Conservation (phyloP, 129 eudicot genomes). For the Apium graveolens region DNA sequence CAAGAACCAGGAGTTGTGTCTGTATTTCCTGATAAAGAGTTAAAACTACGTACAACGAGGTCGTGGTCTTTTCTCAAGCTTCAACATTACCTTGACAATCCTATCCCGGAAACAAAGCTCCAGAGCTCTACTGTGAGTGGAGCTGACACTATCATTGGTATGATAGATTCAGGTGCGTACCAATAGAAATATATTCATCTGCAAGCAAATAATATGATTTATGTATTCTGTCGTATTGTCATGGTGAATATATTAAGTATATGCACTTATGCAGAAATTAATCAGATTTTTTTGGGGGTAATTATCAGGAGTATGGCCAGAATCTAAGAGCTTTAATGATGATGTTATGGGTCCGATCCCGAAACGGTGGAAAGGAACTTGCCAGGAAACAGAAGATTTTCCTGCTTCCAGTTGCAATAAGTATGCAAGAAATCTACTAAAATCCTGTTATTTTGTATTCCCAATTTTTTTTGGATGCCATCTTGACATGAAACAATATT, state of each 20-base stretch:
- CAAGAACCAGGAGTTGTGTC: constrained; percentile 69
- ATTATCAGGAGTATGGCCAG: constrained; percentile 74
- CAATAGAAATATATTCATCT: not conserved
- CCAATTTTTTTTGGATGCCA: not conserved
- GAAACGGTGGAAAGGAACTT: constrained; percentile 74
- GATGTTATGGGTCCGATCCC: constrained; percentile 61
- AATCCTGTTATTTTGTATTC: not conserved
- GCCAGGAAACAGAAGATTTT: constrained; percentile 55
- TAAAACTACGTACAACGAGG: constrained; percentile 68
- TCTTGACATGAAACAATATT: not conserved
- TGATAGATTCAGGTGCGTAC: constrained; percentile 63
- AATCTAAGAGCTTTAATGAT: constrained; percentile 62
- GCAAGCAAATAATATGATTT: not conserved
- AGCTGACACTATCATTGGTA: constrained; percentile 58
- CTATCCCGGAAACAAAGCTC: constrained; percentile 4
- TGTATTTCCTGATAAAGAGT: constrained; percentile 64
- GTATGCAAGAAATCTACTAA: constrained; percentile 22
- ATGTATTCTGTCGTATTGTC: not conserved
- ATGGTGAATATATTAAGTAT: not conserved
- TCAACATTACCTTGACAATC: constrained; percentile 30
- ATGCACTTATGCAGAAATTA: not conserved
- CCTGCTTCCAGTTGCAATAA: constrained; percentile 51
- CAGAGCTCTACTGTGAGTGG: constrained; percentile 20
- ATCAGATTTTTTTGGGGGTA: not conserved
- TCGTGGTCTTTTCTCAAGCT: constrained; percentile 83